Evolutionary conservation across 1,284 basidiomycete genomes (phyloP).

Genomic region (Trametes sp.): DNA sequence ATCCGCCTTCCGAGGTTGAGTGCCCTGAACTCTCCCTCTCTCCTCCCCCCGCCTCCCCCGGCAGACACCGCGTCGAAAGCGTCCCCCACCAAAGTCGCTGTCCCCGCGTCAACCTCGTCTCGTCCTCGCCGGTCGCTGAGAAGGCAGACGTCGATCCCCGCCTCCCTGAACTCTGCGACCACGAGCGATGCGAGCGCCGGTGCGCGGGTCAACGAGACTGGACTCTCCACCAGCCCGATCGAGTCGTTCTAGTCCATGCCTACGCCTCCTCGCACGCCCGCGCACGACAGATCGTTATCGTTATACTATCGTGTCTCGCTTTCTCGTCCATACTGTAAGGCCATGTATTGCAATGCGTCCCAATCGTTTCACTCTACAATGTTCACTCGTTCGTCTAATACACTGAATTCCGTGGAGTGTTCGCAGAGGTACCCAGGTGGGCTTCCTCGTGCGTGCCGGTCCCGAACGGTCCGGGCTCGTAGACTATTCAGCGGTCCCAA

Average conservation of each 20-base stretch:
- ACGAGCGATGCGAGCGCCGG: slow-evolving; percentile 30
- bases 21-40: slow-evolving; percentile 32
- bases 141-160: slow-evolving; percentile 29
- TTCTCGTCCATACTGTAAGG: slow-evolving; percentile 26
- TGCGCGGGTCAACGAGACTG: slow-evolving; percentile 19
- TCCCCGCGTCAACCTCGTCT: slow-evolving; percentile 10
- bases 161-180: slow-evolving; percentile 29
- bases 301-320: slow-evolving; percentile 31
- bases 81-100: slow-evolving; percentile 1
- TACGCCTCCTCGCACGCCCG: not conserved
- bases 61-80: slow-evolving; percentile 17
- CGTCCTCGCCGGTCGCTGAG: slow-evolving; percentile 31
- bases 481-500: too few species aligned
- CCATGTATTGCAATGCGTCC: slow-evolving; percentile 25
- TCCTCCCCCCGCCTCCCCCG: slow-evolving; percentile 22
- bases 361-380: not conserved
- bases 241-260: slow-evolving; percentile 23
- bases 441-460: not conserved
- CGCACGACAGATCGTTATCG: slow-evolving; percentile 30
- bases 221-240: slow-evolving; percentile 21
- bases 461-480: not conserved
- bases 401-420: not conserved
- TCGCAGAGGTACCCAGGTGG: not conserved
- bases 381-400: slow-evolving; percentile 5
- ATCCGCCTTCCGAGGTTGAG: slow-evolving; percentile 62